Percentiles rank a stretch among this genome's conserved stretches.
Conservation (phyloP, 495 filamentous ascomycete genomes). For the Aspergillus mulundensis region DNA sequence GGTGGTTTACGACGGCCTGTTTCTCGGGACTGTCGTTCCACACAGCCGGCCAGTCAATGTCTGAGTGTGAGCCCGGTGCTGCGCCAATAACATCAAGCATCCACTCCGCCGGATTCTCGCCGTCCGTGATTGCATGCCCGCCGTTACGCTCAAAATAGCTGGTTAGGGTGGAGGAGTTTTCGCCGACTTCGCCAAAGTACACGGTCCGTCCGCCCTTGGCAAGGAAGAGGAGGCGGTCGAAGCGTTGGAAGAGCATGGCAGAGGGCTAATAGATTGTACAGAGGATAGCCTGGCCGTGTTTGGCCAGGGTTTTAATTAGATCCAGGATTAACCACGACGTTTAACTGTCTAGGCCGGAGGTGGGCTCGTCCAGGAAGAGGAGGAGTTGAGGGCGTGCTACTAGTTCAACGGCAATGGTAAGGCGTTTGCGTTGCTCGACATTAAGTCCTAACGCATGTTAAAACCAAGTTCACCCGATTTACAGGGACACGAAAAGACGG, state of each 20-base stretch:
- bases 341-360: conserved; percentile 81
- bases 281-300: conserved; percentile 84
- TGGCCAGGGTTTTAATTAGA: conserved; percentile 79
- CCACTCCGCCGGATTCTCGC: conserved; percentile 81
- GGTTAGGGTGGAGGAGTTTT: conserved; percentile 68
- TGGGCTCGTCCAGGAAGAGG: conserved; percentile 87
- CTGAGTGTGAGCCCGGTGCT: conserved; percentile 69
- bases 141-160: conserved; percentile 80
- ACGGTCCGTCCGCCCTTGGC: conserved; percentile 75
- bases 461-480: no score
- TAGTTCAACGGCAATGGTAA: conserved; percentile 87
- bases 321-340: conserved; percentile 87
- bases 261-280: conserved; percentile 97
- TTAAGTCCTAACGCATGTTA: conserved; percentile 80
- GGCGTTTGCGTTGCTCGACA: conserved; percentile 83
- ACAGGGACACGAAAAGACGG: no score
- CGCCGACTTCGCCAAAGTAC: conserved; percentile 86
- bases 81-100: conserved; percentile 94
- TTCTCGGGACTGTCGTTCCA: no score
- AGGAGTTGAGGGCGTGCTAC: conserved; percentile 83
- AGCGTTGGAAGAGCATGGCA: conserved; percentile 90
- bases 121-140: conserved; percentile 62
- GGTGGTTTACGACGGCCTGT: no score
- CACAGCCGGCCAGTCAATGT: conserved; percentile 64
- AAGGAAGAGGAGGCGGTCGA: conserved; percentile 85